Conservation (phyloP, 208 protist species). For the Vickermania ingenoplastis region DNA sequence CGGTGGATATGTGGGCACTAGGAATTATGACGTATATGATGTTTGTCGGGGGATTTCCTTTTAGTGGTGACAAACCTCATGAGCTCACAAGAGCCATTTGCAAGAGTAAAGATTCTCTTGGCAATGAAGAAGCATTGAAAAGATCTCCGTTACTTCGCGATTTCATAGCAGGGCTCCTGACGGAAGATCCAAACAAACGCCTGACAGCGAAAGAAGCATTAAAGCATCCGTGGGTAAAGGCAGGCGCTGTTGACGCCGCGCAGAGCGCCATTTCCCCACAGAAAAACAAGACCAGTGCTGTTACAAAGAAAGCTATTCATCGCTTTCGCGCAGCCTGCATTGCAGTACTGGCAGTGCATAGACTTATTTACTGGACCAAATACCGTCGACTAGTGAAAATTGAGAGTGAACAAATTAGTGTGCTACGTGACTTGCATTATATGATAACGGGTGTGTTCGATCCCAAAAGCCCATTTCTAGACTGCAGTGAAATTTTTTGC, state of each 20-base stretch:
- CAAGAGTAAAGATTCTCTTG: conserved; percentile 1
- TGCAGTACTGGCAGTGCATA: conserved; percentile 52
- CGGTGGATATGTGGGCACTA: conserved; percentile 89
- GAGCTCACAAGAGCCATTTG: conserved; percentile 37
- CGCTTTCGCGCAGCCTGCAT: conserved; percentile 38
- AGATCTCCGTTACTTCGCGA: conserved; percentile 34
- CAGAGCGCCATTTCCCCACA: background rate
- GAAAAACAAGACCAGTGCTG: too few relatives aligned
- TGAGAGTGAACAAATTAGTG: conserved; percentile 22
- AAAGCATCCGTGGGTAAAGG: conserved; percentile 77
- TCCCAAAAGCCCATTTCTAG: conserved; percentile 13
- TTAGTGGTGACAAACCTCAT: conserved; percentile 31
- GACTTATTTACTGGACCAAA: conserved; percentile 45
- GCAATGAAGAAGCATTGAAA: background rate
- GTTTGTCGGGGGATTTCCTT: conserved; percentile 69
- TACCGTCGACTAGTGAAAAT: conserved; percentile 33
- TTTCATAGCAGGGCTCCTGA: conserved; percentile 73
- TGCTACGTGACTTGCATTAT: conserved; percentile 62
- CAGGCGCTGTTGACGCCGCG: conserved; percentile 9
- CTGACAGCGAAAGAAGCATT: conserved; percentile 78
- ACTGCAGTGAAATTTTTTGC: conserved; percentile 65
- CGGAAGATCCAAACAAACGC: conserved; percentile 47
- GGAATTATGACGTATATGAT: conserved; percentile 86
- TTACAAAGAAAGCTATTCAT: conserved; percentile 11
- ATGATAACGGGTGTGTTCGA: conserved; percentile 43